These are phyloP conservation scores for Camellia lanceoleosa DNA, from an alignment of 148 eudicot genomes.

Conservation along the genomic window DNA sequence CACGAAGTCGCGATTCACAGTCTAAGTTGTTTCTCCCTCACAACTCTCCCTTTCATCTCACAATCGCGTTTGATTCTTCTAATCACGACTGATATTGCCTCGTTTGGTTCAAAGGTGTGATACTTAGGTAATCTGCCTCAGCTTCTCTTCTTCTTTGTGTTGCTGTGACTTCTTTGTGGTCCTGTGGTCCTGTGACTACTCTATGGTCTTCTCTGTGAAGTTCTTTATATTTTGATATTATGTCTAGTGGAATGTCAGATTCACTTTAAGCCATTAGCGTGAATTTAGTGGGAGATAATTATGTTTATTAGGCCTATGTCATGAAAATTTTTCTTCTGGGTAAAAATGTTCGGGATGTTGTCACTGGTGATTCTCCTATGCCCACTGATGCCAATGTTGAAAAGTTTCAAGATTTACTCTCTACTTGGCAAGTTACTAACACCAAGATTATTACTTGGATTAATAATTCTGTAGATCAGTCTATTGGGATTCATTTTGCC, in stretches of 20 bases:
- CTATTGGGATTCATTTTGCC: not conserved
- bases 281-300: not conserved
- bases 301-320: not conserved
- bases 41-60: too few species aligned
- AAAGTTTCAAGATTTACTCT: not conserved
- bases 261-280: not conserved
- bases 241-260: not conserved
- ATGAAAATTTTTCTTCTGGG: not conserved
- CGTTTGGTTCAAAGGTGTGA: too few species aligned
- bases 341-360: not conserved
- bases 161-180: too few species aligned
- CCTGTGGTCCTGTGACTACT: too few species aligned
- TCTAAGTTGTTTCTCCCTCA: too few species aligned
- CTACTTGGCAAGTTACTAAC: not conserved
- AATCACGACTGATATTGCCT: too few species aligned
- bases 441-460: conserved; percentile 12
- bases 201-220: too few species aligned
- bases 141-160: too few species aligned
- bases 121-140: too few species aligned
- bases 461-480: conserved; percentile 1
- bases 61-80: too few species aligned
- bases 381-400: not conserved
- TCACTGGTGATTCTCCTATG: not conserved
- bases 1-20: too few species aligned
- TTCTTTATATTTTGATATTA: too few species aligned